A percentile compares a stretch with the other conserved stretches of the same genome.
phyloP scores from a whole-genome alignment of 768 basidiomycete genomes.

The Glaciozyma martinii region DNA sequence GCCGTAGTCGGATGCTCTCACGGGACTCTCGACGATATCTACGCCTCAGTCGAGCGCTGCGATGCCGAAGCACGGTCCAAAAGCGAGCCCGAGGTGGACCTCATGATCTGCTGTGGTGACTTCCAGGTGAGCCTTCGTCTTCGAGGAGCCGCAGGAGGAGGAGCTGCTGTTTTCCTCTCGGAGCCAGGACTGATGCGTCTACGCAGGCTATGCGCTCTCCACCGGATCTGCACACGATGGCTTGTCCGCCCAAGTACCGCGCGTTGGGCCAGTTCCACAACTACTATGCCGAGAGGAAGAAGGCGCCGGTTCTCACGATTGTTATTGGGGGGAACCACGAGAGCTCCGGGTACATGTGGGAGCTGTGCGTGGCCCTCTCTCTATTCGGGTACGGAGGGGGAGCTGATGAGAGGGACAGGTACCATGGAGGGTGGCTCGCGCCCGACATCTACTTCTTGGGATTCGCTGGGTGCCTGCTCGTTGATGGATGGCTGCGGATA shows the following conservation, averaged over 20 bases:
- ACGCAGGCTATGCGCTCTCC: slow-evolving; percentile 72
- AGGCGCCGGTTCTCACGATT: slow-evolving; percentile 78
- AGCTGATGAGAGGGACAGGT: slow-evolving; percentile 46
- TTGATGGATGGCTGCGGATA: slow-evolving; percentile 72
- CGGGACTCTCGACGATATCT: slow-evolving; percentile 78
- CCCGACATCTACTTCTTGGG: slow-evolving; percentile 96
- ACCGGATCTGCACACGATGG: slow-evolving; percentile 78
- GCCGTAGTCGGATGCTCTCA: slow-evolving; percentile 94
- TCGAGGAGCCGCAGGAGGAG: neutral
- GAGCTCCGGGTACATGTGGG: slow-evolving; percentile 93
- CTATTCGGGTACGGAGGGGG: neutral
- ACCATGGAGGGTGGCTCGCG: slow-evolving; percentile 94
- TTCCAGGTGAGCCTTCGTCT: slow-evolving; percentile 47
- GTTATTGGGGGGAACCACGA: slow-evolving; percentile 98
- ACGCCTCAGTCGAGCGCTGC: slow-evolving; percentile 56
- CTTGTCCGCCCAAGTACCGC: slow-evolving; percentile 82
- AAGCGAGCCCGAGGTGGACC: slow-evolving; percentile 70
- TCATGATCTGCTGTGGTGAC: slow-evolving; percentile 89
- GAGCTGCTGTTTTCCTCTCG: neutral
- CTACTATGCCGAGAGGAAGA: slow-evolving; percentile 75
- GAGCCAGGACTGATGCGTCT: neutral
- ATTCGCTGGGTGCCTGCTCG: slow-evolving; percentile 73
- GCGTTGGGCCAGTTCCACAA: slow-evolving; percentile 69
- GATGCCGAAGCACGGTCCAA: slow-evolving; percentile 56
- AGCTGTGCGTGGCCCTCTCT: slow-evolving; percentile 55